Evolutionary conservation across 352 stramenopile genomes (phyloP).

Genomic region (Phytophthora idaei): DNA sequence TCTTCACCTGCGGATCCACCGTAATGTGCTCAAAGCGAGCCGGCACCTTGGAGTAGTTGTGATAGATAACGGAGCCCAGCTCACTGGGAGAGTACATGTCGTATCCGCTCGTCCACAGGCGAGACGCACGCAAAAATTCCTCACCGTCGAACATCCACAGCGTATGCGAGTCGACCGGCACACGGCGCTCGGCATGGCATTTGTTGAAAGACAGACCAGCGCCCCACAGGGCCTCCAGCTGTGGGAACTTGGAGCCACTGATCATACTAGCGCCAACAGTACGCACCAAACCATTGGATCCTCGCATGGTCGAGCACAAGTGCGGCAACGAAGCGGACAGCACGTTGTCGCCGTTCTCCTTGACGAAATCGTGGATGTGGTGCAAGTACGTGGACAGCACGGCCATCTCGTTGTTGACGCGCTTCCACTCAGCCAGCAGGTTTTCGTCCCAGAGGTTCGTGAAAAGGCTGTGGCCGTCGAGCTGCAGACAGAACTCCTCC

Average conservation of each 20-base stretch:
- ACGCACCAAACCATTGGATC: constrained; percentile 68
- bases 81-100: constrained; percentile 73
- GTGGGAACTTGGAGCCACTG: constrained; percentile 67
- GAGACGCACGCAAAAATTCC: constrained; percentile 67
- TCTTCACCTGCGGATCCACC: constrained; percentile 49
- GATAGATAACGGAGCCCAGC: constrained; percentile 67
- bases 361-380: constrained; percentile 83
- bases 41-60: constrained; percentile 79
- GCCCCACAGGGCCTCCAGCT: constrained; percentile 77
- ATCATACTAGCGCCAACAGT: constrained; percentile 87
- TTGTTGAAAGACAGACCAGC: constrained; percentile 86
- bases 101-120: constrained; percentile 71
- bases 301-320: constrained; percentile 75
- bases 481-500: constrained; percentile 86
- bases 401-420: constrained; percentile 84
- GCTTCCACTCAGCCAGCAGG: constrained; percentile 74
- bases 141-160: constrained; percentile 83
- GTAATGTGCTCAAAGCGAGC: constrained; percentile 63
- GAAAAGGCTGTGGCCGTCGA: constrained; percentile 88
- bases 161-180: constrained; percentile 79
- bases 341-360: constrained; percentile 80
- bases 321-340: constrained; percentile 65
- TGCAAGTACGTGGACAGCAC: constrained; percentile 84
- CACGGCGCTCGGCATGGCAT: constrained; percentile 79
- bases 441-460: constrained; percentile 85